phyloP scores from a whole-genome alignment of 176 grass and related monocot species.

The Oryza longistaminata region DNA sequence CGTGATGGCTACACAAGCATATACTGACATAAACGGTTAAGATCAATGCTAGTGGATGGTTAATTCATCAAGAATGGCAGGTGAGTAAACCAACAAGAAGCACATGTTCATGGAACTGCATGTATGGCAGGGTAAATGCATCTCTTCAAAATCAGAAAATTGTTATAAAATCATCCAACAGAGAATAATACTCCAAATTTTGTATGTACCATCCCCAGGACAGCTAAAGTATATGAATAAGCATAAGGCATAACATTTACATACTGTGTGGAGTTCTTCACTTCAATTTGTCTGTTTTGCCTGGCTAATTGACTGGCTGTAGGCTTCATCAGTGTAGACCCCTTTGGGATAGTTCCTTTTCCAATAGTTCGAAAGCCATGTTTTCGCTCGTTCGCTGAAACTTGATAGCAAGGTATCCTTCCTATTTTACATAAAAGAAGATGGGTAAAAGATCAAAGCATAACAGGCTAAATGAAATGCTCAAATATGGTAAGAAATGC shows the following conservation, averaged over 20 bases:
- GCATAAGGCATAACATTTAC: constrained; percentile 3
- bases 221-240: constrained; percentile 5
- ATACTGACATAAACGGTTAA: background rate
- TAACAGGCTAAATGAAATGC: constrained; percentile 1
- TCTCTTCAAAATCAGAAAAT: background rate
- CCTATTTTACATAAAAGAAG: constrained; percentile 44
- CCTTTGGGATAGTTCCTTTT: constrained; percentile 47
- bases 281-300: constrained; percentile 48
- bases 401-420: constrained; percentile 21
- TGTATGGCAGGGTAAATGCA: background rate
- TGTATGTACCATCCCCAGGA: background rate
- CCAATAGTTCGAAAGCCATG: constrained; percentile 27
- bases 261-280: constrained; percentile 46
- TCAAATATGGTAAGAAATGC: background rate
- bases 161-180: background rate
- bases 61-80: constrained; percentile 6
- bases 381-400: constrained; percentile 31
- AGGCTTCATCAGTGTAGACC: constrained; percentile 88
- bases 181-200: background rate
- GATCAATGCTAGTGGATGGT: background rate
- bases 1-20: background rate
- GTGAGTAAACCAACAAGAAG: constrained; percentile 18
- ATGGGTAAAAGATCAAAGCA: background rate
- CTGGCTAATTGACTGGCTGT: constrained; percentile 87
- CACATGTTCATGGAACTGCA: background rate